Conservation (phyloP, 225 moss, liverwort and hornwort species). For the Physcomitrellopsis africana region DNA sequence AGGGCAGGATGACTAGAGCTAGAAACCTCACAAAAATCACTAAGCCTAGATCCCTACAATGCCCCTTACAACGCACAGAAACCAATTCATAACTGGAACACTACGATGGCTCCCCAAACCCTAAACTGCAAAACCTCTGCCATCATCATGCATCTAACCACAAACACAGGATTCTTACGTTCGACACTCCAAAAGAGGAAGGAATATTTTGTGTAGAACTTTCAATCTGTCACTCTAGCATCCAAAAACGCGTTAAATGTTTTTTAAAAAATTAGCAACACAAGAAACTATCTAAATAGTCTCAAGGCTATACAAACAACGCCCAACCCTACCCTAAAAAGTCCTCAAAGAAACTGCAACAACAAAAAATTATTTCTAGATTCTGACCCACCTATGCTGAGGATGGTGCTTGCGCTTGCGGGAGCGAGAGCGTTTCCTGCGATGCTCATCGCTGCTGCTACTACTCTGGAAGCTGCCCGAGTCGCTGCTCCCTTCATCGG, state of each 20-base stretch:
- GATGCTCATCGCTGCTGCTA: constrained; percentile 53
- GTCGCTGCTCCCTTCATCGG: constrained; percentile 36
- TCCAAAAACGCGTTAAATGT: background rate
- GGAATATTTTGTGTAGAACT: background rate
- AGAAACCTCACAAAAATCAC: background rate
- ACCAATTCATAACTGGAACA: background rate
- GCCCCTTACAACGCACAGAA: background rate
- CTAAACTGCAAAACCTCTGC: constrained; percentile 2
- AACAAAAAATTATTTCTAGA: no score
- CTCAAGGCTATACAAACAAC: background rate
- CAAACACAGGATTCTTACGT: background rate
- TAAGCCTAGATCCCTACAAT: constrained; percentile 11
- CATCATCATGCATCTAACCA: background rate
- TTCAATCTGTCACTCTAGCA: background rate
- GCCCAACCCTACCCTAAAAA: constrained; percentile 4
- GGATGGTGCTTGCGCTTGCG: constrained; percentile 71
- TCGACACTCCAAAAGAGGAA: background rate
- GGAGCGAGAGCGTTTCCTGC: constrained; percentile 33
- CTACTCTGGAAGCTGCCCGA: constrained; percentile 48
- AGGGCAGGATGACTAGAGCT: background rate
- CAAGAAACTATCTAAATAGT: no score
- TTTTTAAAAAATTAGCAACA: no score
- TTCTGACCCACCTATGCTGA: constrained; percentile 29
- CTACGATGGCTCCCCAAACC: background rate
- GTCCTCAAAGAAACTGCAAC: background rate